Conservation (phyloP, 345 rosid species). For the Excoecaria cochinchinensis region DNA sequence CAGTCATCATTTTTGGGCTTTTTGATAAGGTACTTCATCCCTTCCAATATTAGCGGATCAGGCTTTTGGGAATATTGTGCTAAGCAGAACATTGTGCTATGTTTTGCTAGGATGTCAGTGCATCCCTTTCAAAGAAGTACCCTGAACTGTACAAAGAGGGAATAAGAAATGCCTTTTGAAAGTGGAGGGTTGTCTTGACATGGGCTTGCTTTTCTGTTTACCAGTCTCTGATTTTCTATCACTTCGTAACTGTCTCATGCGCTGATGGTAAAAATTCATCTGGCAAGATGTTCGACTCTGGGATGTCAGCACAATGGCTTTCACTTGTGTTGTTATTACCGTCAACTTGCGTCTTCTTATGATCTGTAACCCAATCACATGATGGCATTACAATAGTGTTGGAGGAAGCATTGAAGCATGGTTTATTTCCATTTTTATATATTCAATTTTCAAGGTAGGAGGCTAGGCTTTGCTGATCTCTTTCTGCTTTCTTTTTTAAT, state of each 20-base stretch:
- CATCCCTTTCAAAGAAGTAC: slow-evolving; percentile 91
- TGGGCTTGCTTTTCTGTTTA: slow-evolving; percentile 90
- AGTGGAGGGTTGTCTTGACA: slow-evolving; percentile 81
- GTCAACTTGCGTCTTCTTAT: slow-evolving; percentile 92
- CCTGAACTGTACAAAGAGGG: slow-evolving; percentile 96
- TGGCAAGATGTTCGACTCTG: slow-evolving; percentile 82
- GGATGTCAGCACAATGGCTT: slow-evolving; percentile 98
- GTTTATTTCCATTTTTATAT: slow-evolving; percentile 71
- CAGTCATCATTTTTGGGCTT: slow-evolving; percentile 89
- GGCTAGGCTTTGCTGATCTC: slow-evolving; percentile 7
- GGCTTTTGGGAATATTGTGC: not conserved
- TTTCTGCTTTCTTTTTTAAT: not conserved
- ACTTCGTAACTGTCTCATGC: slow-evolving; percentile 62
- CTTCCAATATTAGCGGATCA: not conserved
- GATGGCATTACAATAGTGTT: slow-evolving; percentile 83
- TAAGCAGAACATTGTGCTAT: not conserved
- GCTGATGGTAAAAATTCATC: slow-evolving; percentile 59
- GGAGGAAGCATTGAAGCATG: slow-evolving; percentile 93
- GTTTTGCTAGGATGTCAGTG: slow-evolving; percentile 78
- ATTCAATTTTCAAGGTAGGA: slow-evolving; percentile 58
- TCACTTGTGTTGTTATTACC: slow-evolving; percentile 88
- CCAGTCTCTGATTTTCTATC: slow-evolving; percentile 82
- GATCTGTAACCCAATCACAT: slow-evolving; percentile 90
- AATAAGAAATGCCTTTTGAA: slow-evolving; percentile 73
- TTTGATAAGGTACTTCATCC: slow-evolving; percentile 75